A percentile compares a stretch with the other conserved stretches of the same genome.
Conservation (phyloP, 2,329 filamentous ascomycete species). For the Trichophyton verrucosum region DNA sequence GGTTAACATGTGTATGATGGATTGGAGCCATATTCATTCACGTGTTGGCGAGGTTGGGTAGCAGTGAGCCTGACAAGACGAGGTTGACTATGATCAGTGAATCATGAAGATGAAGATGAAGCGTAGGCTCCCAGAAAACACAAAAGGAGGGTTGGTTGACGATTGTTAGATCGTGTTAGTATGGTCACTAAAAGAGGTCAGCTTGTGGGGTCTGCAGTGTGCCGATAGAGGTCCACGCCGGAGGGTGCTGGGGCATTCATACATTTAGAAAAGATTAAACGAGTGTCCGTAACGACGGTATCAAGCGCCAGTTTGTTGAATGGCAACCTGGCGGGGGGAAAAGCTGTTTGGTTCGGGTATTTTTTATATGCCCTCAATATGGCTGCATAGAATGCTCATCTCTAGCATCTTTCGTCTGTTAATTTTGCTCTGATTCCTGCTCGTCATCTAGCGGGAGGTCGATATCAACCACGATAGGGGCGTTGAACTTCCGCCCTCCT, state of each 20-base stretch:
- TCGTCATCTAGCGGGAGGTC: conserved; percentile 43
- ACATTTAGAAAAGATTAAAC: background rate
- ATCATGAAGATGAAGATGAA: background rate
- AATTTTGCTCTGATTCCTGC: background rate
- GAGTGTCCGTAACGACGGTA: conserved; percentile 4
- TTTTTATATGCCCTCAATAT: background rate
- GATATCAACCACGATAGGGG: conserved; percentile 73
- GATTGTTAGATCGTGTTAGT: background rate
- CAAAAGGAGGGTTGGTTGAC: background rate
- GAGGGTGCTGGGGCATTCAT: background rate
- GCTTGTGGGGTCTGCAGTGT: background rate
- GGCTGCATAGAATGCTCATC: background rate
- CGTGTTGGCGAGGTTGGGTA: background rate
- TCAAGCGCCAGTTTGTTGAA: background rate
- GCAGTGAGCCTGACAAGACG: background rate
- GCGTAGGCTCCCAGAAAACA: background rate
- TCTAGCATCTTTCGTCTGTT: background rate
- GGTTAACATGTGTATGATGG: background rate
- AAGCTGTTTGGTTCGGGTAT: background rate
- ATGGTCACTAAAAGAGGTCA: background rate
- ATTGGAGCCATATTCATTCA: background rate
- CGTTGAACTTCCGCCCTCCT: conserved; percentile 54
- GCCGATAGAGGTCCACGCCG: background rate
- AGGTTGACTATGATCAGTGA: background rate
- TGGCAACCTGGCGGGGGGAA: background rate